phyloP scores from a whole-genome alignment of 2,329 filamentous ascomycete genomes.

The Colletotrichum sp. region DNA sequence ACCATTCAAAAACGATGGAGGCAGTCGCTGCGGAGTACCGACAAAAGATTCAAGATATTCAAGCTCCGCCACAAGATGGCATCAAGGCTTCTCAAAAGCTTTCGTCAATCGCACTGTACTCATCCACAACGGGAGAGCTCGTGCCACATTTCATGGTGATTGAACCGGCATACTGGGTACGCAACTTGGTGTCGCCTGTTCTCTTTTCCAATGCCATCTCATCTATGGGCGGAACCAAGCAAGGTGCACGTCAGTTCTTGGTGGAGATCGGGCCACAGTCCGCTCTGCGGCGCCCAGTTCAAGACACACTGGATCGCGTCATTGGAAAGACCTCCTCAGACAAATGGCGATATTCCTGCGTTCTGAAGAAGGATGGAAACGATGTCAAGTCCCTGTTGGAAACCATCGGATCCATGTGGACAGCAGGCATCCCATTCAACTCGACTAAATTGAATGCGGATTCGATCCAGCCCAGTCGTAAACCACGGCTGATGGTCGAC shows the following conservation, averaged over 20 bases:
- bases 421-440: background rate
- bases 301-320: background rate
- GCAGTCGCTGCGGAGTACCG: conserved; percentile 40
- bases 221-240: background rate
- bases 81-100: background rate
- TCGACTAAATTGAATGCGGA: background rate
- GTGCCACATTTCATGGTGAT: background rate
- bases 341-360: background rate
- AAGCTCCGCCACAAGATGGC: background rate
- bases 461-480: background rate
- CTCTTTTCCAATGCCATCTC: conserved; percentile 41
- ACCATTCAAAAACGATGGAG: conserved; percentile 50
- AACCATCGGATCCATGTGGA: background rate
- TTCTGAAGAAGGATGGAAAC: background rate
- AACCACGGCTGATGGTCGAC: conserved; percentile 37
- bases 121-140: conserved; percentile 39
- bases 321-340: background rate
- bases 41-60: conserved; percentile 19
- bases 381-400: background rate
- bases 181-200: conserved; percentile 50
- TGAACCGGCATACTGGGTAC: conserved; percentile 47
- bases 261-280: conserved; percentile 14
- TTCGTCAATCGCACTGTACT: conserved; percentile 38
- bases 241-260: background rate
- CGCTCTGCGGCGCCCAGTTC: background rate